These are phyloP conservation scores for Pythium biforme DNA, from an alignment of 352 stramenopile species.

Conservation along the genomic window DNA sequence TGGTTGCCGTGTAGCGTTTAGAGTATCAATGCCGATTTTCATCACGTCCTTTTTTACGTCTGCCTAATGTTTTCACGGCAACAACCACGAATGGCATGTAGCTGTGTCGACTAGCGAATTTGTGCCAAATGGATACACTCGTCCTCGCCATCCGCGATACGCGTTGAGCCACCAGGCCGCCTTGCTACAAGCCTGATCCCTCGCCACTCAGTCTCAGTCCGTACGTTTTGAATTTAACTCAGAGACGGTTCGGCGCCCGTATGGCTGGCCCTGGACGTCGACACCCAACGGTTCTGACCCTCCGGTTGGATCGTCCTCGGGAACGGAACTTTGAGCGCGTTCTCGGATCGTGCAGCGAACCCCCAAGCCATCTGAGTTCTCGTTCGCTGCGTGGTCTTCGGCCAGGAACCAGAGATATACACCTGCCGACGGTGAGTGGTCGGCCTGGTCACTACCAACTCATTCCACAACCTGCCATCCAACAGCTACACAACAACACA, in stretches of 20 bases:
- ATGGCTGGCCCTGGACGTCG: too few species aligned
- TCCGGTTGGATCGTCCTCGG: neutral
- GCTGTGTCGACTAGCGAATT: neutral
- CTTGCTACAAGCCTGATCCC: too few species aligned
- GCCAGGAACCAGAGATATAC: neutral
- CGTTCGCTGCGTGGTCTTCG: slow-evolving; percentile 3
- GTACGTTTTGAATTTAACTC: too few species aligned
- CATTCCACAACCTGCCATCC: too few species aligned
- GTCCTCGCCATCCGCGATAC: neutral
- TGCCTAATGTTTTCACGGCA: neutral
- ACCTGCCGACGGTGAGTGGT: neutral
- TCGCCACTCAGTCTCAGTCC: too few species aligned
- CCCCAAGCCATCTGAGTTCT: neutral
- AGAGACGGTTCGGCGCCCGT: neutral
- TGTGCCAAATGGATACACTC: slow-evolving; percentile 3
- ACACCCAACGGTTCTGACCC: too few species aligned
- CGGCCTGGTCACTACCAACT: neutral
- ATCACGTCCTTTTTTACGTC: neutral
- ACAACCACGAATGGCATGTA: neutral
- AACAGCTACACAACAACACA: too few species aligned
- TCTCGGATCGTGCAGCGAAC: neutral
- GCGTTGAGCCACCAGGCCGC: too few species aligned
- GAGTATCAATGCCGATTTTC: too few species aligned
- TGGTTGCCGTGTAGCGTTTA: too few species aligned
- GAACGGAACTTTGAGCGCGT: neutral